Percentiles rank a stretch among this genome's conserved stretches.
These are phyloP conservation scores for Ophiostoma ulmi DNA, from an alignment of 2,329 filamentous ascomycete genomes.

Conservation along the genomic window DNA sequence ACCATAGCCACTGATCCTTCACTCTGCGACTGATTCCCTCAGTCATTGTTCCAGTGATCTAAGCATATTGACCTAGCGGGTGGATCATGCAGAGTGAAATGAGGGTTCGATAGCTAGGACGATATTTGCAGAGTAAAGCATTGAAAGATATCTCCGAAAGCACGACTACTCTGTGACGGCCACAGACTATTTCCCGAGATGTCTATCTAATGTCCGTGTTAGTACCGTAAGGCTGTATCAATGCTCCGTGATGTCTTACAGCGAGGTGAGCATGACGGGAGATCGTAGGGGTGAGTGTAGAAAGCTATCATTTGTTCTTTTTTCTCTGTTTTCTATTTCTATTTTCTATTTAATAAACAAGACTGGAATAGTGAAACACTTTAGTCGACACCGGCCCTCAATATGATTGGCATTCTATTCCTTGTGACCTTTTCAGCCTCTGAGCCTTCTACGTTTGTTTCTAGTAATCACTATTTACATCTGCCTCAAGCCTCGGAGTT, in stretches of 20 bases:
- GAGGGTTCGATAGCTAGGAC: neutral
- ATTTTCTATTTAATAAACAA: no score
- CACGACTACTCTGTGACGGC: neutral
- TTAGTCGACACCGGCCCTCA: neutral
- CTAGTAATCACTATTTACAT: no score
- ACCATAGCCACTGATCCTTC: neutral
- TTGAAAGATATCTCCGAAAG: no score
- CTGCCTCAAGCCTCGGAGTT: no score
- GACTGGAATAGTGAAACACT: neutral
- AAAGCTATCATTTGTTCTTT: no score
- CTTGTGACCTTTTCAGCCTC: no score
- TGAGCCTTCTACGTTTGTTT: no score
- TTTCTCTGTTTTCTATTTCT: no score
- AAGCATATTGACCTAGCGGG: neutral
- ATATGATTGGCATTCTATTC: no score
- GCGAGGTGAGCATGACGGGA: neutral
- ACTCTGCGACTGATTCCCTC: neutral
- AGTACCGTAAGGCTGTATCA: neutral
- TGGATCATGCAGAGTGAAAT: constrained; percentile 9
- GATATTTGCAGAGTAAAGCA: neutral
- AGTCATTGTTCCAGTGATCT: neutral
- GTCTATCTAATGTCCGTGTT: neutral
- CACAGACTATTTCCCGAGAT: neutral
- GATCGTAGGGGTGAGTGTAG: neutral
- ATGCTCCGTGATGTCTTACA: neutral